Conservation (phyloP, 768 basidiomycete genomes). For the Termitomyces sp. region DNA sequence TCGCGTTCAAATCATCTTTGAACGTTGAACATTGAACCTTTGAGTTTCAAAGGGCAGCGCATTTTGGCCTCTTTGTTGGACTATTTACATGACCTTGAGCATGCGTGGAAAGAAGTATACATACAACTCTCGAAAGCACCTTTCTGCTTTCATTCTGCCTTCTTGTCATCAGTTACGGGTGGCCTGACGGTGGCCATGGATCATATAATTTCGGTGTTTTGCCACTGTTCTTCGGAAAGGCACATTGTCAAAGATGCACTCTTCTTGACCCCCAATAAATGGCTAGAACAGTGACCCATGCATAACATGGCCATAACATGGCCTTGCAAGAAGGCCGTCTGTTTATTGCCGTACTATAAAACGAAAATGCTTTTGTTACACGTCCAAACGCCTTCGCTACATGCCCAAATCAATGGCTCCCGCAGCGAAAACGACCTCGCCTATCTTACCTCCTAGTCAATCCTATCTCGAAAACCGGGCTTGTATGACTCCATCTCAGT, state of each 20-base stretch:
- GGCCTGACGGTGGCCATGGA: neutral
- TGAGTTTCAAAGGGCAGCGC: too few species aligned
- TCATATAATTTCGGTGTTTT: neutral
- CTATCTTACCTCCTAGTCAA: neutral
- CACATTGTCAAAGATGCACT: neutral
- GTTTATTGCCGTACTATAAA: too few species aligned
- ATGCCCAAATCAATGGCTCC: neutral
- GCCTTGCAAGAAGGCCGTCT: neutral
- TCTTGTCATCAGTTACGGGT: too few species aligned
- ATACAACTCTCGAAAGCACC: neutral
- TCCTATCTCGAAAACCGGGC: neutral
- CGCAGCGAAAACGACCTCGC: neutral
- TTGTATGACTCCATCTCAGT: neutral
- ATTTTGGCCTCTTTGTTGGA: too few species aligned
- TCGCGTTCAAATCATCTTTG: too few species aligned
- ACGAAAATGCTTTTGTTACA: neutral
- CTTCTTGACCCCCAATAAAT: neutral
- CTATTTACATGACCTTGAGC: neutral
- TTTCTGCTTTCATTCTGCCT: too few species aligned
- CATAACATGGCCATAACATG: neutral
- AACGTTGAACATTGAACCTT: too few species aligned
- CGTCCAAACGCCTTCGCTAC: too few species aligned
- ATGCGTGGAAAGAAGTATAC: neutral
- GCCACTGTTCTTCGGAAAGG: neutral
- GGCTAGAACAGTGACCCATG: neutral